Base-by-base conservation (phyloP, 768 basidiomycete genomes). In the Nevesoporus exiguus region DNA sequence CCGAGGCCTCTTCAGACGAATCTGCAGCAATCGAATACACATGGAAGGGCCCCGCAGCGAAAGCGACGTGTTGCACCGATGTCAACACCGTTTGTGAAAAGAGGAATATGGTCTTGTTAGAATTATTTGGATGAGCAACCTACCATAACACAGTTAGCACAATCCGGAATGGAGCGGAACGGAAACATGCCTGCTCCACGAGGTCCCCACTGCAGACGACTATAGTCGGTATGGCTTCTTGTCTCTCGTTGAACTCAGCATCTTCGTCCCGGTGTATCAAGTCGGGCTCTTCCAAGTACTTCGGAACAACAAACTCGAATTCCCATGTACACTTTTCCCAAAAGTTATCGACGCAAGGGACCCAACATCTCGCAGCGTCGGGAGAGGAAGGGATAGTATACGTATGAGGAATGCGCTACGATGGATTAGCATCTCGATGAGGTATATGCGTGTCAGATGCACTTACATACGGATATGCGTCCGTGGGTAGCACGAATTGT, bases 251-350 rank as follows among this genome's bases (percentile, higher is more conserved):
- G 25, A 69, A 71, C 33, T 79, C 80, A 33, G 70, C 75, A 46
- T 63, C 65, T 51, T 66, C 71, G 57, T 80, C 78, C 11, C 74
- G 76, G 15, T 55, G 65, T 8, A 34, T 47, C 48, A 59, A 53
- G 41, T 71, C 71, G 9, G 58, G 57, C 57, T 88, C 88, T 66
- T 92, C 86, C 14, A 91, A 74, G 64, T 84, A 86, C 59, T 86
- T 79, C 47, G 95, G 94, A 31, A 97, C 95, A 47, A 97, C 84
- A 69, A 97, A 92, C 70, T 98, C 93, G 53, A 98, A 88, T 65
- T 99, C 97, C 97, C 97, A 99, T 7, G 96, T 95, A 62, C 91
- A 97, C 63, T 92, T 87, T 71, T 97, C 95, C 91, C 93, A 96
- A 21, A 93, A 72, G 62, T 84, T 90, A 70, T 99, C 97, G 19